Evolutionary conservation across 352 stramenopile genomes (phyloP).

Genomic region (Globisporangium alternatum): DNA sequence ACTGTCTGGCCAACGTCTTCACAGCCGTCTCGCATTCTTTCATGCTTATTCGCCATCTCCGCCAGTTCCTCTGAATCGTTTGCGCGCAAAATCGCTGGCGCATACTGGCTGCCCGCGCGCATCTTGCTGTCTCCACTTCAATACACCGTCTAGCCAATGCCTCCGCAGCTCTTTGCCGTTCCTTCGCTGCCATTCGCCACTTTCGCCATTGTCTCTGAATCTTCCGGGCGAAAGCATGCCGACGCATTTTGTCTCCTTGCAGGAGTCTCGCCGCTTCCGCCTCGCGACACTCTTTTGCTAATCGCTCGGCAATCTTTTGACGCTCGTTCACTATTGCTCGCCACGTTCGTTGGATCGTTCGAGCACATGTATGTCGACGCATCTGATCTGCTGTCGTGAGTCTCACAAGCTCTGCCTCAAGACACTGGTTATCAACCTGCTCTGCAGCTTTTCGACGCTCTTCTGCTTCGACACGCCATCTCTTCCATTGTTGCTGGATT

Average conservation of each 20-base stretch:
- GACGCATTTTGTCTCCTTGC: not conserved
- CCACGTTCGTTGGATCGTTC: slow-evolving; percentile 19
- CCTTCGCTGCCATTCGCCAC: slow-evolving; percentile 8
- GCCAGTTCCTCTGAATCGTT: slow-evolving; percentile 5
- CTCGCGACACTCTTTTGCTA: not conserved
- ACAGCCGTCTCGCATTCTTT: not conserved
- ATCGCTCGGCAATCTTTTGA: not conserved
- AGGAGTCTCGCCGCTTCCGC: not conserved
- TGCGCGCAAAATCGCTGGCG: not conserved
- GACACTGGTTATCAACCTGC: not conserved
- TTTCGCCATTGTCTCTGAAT: slow-evolving; percentile 29
- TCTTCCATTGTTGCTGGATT: slow-evolving; percentile 16
- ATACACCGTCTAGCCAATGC: not conserved
- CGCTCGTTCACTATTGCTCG: not conserved
- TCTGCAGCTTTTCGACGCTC: slow-evolving; percentile 13
- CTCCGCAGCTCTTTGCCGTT: slow-evolving; percentile 7
- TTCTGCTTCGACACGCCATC: slow-evolving; percentile 6
- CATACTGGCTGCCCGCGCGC: not conserved
- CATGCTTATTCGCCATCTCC: not conserved
- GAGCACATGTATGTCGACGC: slow-evolving; percentile 3
- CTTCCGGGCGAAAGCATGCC: slow-evolving; percentile 21
- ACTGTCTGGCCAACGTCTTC: not conserved
- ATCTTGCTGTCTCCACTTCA: not conserved
- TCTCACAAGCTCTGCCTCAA: not conserved
- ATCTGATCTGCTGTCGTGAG: not conserved